Evolutionary conservation across 169 alveolate genomes (phyloP), one percentile per base, ranked within the genome.

Genomic region (Plasmodium vinckei): DNA sequence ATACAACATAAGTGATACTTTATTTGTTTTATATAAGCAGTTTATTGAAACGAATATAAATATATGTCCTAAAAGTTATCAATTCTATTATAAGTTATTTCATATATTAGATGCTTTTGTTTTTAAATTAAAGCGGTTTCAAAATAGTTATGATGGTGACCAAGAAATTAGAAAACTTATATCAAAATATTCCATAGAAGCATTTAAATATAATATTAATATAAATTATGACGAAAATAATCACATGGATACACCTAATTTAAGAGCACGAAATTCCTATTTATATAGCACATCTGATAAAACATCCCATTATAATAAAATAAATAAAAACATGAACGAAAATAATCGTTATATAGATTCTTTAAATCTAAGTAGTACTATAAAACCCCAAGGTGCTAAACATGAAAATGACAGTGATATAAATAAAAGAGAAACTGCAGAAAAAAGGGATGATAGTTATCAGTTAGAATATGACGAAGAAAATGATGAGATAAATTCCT

Each of bases 1-100:
- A 56, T 82, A 67, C 51, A 23, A 70, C 7, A 82, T 82, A 15
- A 27, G 67, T 57, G 90, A 82, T 60, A 27, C 72, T n/a, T 68
- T 82, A 72, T 68, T 33, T 67, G 19, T 44, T 23, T 49, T 84
- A 12, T 82, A 53, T 72, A 61, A 46, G 2, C 17, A 82, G 21
- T 82, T 82, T 56, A 6, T 82, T 19, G 90, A 82, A 19, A 68
- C 84, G 9, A 82, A 82, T 82, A 21, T 82, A 51, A 65, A 47
- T 57, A 69, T 54, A 33, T 68, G 59, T 33, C 73, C 90, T 9
- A 82, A 82, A 70, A 27, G 73, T 68, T 82, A 82, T 70, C 64
- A 82, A 23, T 39, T 72, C 25, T 82, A 84, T 54, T 82, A 82
- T 82, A 84, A 82, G 19, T 9, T 82, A 13, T 65, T 82, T 82